Evolutionary conservation across 371 early-diverging fungal species (phyloP), one percentile per base, ranked within the genome.

Genomic region (Apophysomyces variabilis): DNA sequence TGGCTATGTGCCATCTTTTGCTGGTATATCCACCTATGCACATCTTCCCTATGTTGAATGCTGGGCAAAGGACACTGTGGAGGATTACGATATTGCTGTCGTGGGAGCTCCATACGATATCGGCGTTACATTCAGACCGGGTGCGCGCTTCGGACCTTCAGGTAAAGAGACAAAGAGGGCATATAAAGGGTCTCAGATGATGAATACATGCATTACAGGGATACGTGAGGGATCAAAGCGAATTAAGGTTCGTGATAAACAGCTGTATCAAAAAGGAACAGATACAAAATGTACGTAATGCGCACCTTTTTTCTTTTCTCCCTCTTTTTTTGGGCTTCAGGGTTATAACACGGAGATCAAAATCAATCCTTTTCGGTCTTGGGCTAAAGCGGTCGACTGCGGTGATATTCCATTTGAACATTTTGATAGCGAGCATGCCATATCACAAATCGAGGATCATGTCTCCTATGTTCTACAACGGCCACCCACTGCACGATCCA

Each of bases 351-450:
- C 62, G 18, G 65, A 65, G 14, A 46, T 62, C 43, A 59, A 61
- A 16, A 63, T 76, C 35, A 68, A 70, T 43, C 73, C 76, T 4
- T 73, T 73, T 61, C 44, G 50, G 9, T 43, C 58, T 38, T 67
- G 76, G 71, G 66, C 71, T 38, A 69, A 50, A 11, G 38, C 72
- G 8, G 71, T 73, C 11, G 76, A 73, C 41, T 76, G 76, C 57
- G 73, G 73, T 54, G 76, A 76, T 56, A 64, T 73, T 58, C 82
- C 83, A 4, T 77, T 80, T 58, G 78, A 83, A 26, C 79, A 78
- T 38, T 83, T 78, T 63, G 76, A 75, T 50, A 68, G 70, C 45
- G 71, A 73, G 18, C 81, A 79, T 59, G 83, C 83, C 36, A 78
- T 81, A 58, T 36, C 71, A 14, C 81, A 81, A 57, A 83, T 83